A percentile compares a stretch with the other conserved stretches of the same genome.
These are phyloP conservation scores for Pelargonium australe DNA, from an alignment of 441 rosid species.

Conservation along the genomic window DNA sequence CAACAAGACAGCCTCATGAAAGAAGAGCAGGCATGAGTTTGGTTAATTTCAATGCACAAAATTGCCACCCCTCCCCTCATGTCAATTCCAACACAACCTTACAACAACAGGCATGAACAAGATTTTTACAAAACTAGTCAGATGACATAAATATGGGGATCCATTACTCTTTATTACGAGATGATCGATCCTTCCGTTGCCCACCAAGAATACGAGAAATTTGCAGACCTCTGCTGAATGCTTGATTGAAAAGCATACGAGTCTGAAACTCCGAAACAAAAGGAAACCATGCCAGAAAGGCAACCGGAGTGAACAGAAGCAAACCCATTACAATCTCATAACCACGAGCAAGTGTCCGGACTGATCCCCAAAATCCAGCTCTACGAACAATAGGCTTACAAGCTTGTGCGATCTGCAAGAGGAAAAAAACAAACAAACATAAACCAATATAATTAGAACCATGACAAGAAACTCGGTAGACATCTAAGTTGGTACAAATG, in stretches of 20 bases:
- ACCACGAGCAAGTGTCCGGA: conserved; percentile 86
- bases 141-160: background rate
- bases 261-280: conserved; percentile 98
- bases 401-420: conserved; percentile 79
- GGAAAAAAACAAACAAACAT: too few species aligned
- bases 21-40: conserved; percentile 2
- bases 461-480: too few species aligned
- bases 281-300: conserved; percentile 97
- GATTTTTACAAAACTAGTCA: conserved; percentile 7
- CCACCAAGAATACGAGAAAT: conserved; percentile 98
- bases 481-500: background rate
- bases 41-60: conserved; percentile 19
- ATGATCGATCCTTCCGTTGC: conserved; percentile 68
- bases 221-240: conserved; percentile 97
- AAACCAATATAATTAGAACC: too few species aligned
- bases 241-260: conserved; percentile 99
- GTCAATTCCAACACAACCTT: conserved; percentile 17
- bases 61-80: conserved; percentile 13
- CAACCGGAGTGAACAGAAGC: conserved; percentile 91
- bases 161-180: conserved; percentile 67
- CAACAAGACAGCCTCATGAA: background rate
- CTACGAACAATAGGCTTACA: conserved; percentile 62
- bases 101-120: conserved; percentile 13
- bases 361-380: conserved; percentile 91
- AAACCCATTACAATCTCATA: conserved; percentile 91